These are phyloP conservation scores for Cryphonectria naterciae DNA, from an alignment of 2,329 filamentous ascomycete genomes.

Conservation along the genomic window DNA sequence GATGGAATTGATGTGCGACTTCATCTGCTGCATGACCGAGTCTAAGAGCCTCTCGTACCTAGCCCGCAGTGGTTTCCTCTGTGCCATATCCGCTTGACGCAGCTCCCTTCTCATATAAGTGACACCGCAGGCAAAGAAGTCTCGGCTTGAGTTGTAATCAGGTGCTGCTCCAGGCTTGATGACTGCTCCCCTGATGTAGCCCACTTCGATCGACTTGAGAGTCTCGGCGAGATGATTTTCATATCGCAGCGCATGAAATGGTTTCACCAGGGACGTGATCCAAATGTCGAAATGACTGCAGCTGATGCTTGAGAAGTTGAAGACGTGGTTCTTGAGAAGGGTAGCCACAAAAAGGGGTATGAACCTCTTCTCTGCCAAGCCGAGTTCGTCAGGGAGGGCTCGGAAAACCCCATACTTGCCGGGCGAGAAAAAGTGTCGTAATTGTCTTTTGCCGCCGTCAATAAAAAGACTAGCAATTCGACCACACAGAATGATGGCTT, in stretches of 20 bases:
- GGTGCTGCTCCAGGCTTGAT: constrained; percentile 43
- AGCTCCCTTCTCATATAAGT: constrained; percentile 55
- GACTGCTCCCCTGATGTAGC: constrained; percentile 48
- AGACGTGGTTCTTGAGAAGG: constrained; percentile 51
- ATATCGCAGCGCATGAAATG: constrained; percentile 49
- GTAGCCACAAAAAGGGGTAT: constrained; percentile 56
- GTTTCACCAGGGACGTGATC: constrained; percentile 56
- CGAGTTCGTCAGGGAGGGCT: constrained; percentile 44
- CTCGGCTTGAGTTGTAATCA: constrained; percentile 53
- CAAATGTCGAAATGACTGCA: constrained; percentile 57
- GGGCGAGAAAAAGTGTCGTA: constrained; percentile 50
- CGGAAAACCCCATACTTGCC: constrained; percentile 57
- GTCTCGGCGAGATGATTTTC: constrained; percentile 55
- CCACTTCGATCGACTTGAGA: constrained; percentile 46
- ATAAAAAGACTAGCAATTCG: constrained; percentile 51
- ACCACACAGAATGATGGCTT: constrained; percentile 50
- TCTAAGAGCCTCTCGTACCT: constrained; percentile 51
- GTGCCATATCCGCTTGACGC: constrained; percentile 42
- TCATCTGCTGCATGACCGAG: constrained; percentile 58
- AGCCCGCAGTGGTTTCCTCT: constrained; percentile 42
- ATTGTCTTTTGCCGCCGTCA: constrained; percentile 44
- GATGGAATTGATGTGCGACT: constrained; percentile 50
- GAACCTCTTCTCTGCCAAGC: constrained; percentile 48
- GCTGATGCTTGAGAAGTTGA: constrained; percentile 52
- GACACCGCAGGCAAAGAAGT: constrained; percentile 55